Evolutionary conservation across 805 yeast genomes (phyloP), one percentile per base, ranked within the genome.

Genomic region (Hanseniaspora valbyensis): DNA sequence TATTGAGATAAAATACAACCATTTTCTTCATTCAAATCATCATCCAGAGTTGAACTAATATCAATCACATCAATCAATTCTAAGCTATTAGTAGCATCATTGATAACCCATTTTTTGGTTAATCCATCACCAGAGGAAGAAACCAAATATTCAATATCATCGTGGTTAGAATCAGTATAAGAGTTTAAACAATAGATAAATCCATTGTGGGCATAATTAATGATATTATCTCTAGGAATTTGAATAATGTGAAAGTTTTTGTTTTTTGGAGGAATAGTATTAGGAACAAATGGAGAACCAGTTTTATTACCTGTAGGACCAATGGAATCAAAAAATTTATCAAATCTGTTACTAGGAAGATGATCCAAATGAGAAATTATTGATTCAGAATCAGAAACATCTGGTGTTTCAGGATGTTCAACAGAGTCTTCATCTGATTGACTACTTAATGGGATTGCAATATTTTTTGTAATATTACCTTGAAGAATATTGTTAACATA

Each of bases 81-180:
- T 54, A 33, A 54, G 50, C 5, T 7, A 14, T 24, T 25, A 1
- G 56, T 55, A 1, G 55, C 54, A 4, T 58, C 55, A 4, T 54
- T 40, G 25, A 78, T 58, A 0, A 77, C 75, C 97, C 97, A 90
- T 12, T 87, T 62, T 57, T 85, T 85, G n/a, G 83, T 76, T 8
- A 74, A 58, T 0, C 96, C 97, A 66, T 92, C 97, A 42, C 97
- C 97, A 45, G 95, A 95, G 25, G 94, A 90, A 2, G 84, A 72
- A 3, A 81, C 64, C 7, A 83, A 59, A 9, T 68, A 62, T 34
- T 72, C 74, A 4, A 64, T 57, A 24, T 52, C 36, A 21, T 54
- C 53, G 2, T 58, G 49, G 6, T 7, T 16, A 8, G 38, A 44
- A 18, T 55, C 53, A 14, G 36, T 38, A 32, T 54, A 55, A 10